These are phyloP conservation scores for Maudiozyma barnettii DNA, from an alignment of 805 yeast genomes.

Conservation along the genomic window DNA sequence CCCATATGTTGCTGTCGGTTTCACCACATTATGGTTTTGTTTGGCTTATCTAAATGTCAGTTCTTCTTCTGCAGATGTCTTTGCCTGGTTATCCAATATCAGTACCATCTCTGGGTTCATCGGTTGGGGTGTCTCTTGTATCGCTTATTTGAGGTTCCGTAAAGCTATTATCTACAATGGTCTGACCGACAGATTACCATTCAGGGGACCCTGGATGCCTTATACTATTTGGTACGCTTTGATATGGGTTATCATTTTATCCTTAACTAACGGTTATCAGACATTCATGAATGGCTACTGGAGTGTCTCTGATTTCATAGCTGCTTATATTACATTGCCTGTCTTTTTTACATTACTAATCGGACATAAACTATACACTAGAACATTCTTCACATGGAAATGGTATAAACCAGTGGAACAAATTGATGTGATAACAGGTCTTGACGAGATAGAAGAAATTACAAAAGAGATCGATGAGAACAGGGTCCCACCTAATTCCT, in stretches of 20 bases:
- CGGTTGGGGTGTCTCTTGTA: conserved; percentile 48
- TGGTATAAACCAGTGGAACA: conserved; percentile 45
- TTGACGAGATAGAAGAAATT: conserved; percentile 51
- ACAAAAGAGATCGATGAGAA: conserved; percentile 27
- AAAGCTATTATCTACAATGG: conserved; percentile 48
- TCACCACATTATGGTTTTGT: conserved; percentile 28
- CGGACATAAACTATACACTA: conserved; percentile 46
- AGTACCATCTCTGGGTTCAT: conserved; percentile 59
- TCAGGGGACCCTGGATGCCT: conserved; percentile 47
- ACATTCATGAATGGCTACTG: conserved; percentile 45
- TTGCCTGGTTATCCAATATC: conserved; percentile 57
- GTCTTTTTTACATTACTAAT: conserved; percentile 38
- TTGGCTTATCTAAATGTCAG: conserved; percentile 48
- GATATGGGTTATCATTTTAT: conserved; percentile 39
- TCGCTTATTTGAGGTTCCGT: conserved; percentile 54
- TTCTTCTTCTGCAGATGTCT: conserved; percentile 42
- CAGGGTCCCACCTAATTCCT: conserved; percentile 14
- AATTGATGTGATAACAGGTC: conserved; percentile 52
- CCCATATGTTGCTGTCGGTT: conserved; percentile 34
- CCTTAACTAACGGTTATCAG: conserved; percentile 65
- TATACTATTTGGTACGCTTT: conserved; percentile 48
- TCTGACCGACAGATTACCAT: conserved; percentile 48
- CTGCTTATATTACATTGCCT: conserved; percentile 57
- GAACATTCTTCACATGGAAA: conserved; percentile 28
- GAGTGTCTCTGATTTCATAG: conserved; percentile 50